phyloP scores from a whole-genome alignment of 2,329 filamentous ascomycete species.

The Neocucurbitaria cava region DNA sequence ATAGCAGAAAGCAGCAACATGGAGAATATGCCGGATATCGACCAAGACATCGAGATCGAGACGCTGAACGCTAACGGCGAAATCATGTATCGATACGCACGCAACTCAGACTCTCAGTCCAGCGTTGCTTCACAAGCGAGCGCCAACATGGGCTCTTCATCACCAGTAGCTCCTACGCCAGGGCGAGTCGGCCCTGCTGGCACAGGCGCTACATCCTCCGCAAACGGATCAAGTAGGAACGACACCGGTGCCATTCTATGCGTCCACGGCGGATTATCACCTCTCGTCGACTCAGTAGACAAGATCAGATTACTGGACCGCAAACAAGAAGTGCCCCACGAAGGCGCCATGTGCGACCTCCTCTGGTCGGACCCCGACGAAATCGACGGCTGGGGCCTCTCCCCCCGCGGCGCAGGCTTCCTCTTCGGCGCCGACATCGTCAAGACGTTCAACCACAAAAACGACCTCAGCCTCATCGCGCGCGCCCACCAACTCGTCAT shows the following conservation, averaged over 20 bases:
- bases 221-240: conserved; percentile 62
- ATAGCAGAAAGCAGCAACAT: conserved; percentile 60
- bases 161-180: conserved; percentile 49
- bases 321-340: conserved; percentile 97
- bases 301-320: conserved; percentile 91
- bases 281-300: conserved; percentile 90
- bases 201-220: conserved; percentile 76
- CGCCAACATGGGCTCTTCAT: conserved; percentile 44
- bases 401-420: conserved; percentile 92
- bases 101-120: conserved; percentile 52
- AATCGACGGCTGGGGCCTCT: conserved; percentile 95
- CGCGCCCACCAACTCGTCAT: conserved; percentile 97
- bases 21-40: conserved; percentile 57
- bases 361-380: conserved; percentile 98
- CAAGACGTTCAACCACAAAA: conserved; percentile 90
- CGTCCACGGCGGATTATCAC: conserved; percentile 91
- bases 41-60: conserved; percentile 87
- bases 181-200: conserved; percentile 75
- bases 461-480: conserved; percentile 90
- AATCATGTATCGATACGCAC: conserved; percentile 75
- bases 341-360: conserved; percentile 98
- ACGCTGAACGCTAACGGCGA: conserved; percentile 85
- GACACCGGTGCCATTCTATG: conserved; percentile 78
- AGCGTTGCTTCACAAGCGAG: conserved; percentile 39
- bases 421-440: conserved; percentile 96